Percentiles rank a stretch among this genome's conserved stretches.
phyloP scores from a whole-genome alignment of 805 yeast genomes.

The Schwanniomyces pseudopolymorphus region DNA sequence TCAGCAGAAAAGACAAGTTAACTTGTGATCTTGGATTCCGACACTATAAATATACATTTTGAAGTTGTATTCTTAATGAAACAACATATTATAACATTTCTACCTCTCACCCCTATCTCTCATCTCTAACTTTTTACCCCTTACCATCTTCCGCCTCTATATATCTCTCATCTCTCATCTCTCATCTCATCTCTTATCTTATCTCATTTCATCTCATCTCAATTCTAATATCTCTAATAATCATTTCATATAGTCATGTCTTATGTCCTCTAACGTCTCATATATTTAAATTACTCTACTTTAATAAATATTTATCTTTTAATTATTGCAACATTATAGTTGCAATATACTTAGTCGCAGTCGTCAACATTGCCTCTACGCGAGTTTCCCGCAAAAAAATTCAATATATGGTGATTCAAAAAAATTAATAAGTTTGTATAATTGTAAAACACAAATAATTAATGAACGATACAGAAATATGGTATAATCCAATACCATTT shows the following conservation, averaged over 20 bases:
- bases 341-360: neutral
- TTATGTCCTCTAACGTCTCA: conserved; percentile 12
- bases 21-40: conserved; percentile 1
- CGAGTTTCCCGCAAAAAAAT: neutral
- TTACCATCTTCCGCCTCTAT: conserved; percentile 7
- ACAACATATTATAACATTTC: conserved; percentile 1
- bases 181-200: conserved; percentile 4
- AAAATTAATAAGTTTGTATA: neutral
- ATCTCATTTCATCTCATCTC: conserved; percentile 4
- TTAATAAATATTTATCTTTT: neutral
- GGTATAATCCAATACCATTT: conserved; percentile 53
- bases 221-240: conserved; percentile 2
- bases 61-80: conserved; percentile 2
- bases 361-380: neutral
- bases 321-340: neutral
- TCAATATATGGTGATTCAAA: neutral
- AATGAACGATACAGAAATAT: conserved; percentile 2
- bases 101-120: conserved; percentile 10
- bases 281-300: neutral
- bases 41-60: neutral
- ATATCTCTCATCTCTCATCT: conserved; percentile 6
- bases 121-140: conserved; percentile 7
- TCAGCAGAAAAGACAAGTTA: conserved; percentile 56
- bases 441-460: neutral
- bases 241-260: conserved; percentile 6